These are phyloP conservation scores for Aspergillus felis DNA, from an alignment of 2,329 filamentous ascomycete genomes.

Conservation along the genomic window DNA sequence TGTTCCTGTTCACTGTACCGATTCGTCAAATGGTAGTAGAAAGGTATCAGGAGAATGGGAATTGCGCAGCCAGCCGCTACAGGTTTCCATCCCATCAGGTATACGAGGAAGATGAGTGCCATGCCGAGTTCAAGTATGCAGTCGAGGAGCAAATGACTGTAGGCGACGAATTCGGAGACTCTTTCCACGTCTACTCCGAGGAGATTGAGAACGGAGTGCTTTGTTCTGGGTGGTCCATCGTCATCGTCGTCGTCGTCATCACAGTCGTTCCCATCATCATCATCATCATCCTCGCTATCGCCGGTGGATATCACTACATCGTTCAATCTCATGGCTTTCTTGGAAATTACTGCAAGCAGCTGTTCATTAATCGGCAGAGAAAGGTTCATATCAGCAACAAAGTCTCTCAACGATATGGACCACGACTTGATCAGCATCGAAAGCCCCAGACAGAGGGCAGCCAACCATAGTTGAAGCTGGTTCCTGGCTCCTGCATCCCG, in stretches of 20 bases:
- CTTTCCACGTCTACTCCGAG: constrained; percentile 69
- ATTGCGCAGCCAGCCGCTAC: constrained; percentile 61
- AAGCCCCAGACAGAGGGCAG: constrained; percentile 53
- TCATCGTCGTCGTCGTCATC: neutral
- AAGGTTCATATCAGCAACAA: constrained; percentile 8
- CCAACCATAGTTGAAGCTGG: constrained; percentile 55
- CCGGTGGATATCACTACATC: constrained; percentile 50
- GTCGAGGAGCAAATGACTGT: constrained; percentile 61
- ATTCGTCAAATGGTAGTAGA: constrained; percentile 65
- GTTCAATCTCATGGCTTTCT: constrained; percentile 70
- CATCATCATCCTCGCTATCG: constrained; percentile 29
- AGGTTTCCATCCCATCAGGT: constrained; percentile 67
- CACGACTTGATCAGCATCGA: constrained; percentile 53
- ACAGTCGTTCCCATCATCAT: too few relatives aligned
- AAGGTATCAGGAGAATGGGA: constrained; percentile 60
- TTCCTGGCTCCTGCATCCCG: constrained; percentile 46
- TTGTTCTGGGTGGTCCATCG: constrained; percentile 52
- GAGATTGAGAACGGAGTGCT: constrained; percentile 60
- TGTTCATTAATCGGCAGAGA: constrained; percentile 61
- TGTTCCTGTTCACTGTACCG: constrained; percentile 63
- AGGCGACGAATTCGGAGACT: constrained; percentile 63
- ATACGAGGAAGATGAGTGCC: constrained; percentile 61
- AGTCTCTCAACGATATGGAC: constrained; percentile 49
- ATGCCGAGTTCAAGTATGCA: constrained; percentile 61
- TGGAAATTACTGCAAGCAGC: constrained; percentile 66